phyloP scores from a whole-genome alignment of 257 asterid genomes.

The Solanum dulcamara region DNA sequence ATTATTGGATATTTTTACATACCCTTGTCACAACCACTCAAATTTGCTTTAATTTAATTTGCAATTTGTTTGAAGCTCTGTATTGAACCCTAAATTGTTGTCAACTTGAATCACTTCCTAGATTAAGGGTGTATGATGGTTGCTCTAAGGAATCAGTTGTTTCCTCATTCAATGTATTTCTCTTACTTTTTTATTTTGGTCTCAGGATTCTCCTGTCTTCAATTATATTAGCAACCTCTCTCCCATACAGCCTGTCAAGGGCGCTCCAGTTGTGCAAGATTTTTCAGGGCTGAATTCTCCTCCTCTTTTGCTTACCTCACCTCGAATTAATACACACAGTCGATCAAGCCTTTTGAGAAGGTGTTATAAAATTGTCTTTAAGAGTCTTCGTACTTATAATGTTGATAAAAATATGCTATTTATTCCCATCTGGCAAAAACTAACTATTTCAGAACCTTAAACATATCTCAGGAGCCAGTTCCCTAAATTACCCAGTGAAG shows the following conservation, averaged over 20 bases:
- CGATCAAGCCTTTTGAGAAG: conserved; percentile 16
- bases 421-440: not conserved
- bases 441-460: conserved; percentile 1
- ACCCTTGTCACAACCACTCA: not conserved
- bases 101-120: not conserved
- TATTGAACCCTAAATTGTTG: not conserved
- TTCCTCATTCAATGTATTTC: not conserved
- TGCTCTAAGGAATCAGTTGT: not conserved
- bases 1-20: not conserved
- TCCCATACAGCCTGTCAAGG: conserved; percentile 31
- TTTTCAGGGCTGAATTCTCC: conserved; percentile 41
- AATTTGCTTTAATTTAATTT: not conserved
- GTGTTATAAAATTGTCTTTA: conserved; percentile 7
- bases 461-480: conserved; percentile 22
- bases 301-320: conserved; percentile 31
- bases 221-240: conserved; percentile 42
- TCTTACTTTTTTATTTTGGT: conserved; percentile 11
- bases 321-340: conserved; percentile 18
- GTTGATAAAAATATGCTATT: not conserved
- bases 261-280: conserved; percentile 17
- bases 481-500: conserved; percentile 11
- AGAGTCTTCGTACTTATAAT: not conserved
- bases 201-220: conserved; percentile 46
- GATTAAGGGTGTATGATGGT: not conserved
- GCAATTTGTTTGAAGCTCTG: not conserved